Base-by-base conservation (phyloP, 345 rosid genomes). In the Anastatica hierochuntica region DNA sequence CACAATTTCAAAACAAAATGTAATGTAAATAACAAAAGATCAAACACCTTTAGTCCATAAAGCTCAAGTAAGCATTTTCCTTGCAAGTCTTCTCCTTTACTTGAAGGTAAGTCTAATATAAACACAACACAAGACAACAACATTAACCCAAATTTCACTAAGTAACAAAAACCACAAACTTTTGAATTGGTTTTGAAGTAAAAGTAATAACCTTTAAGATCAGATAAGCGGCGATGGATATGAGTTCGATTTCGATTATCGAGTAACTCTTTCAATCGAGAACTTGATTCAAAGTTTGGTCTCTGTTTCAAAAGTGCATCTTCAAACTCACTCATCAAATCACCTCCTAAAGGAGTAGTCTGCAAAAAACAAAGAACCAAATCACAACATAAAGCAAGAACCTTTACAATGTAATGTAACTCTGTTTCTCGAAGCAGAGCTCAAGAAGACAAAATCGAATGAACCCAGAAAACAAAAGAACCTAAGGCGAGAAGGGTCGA, bases 31-130 rank as follows among this genome's bases (percentile, higher is more conserved):
- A 24, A 30, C 14, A 33, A 37, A 14, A 29, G 15, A 41, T 9
- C 8, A 24, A 49, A 75, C 72, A 92, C 97, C 90, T 92, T 88
- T 41, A 92, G 70, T 60, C 95, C 97, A 55, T 88, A 85, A 63
- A 92, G 84, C 74, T 88, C 97, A 47, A 88, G 84, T 58, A 92
- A 74, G 67, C 98, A 85, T 76, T 83, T 92, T 30, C 79, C 68
- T 81, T 88, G 97, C 73, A 92, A 69, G 44, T 92, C 97, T 50
- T 88, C 94, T 41, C 98, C 95, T 79, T 87, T 76, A 59, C 67
- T 81, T 50, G 95, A 79, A 63, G 98, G 97, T 74, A 92, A 67
- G 40, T 79, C 98, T 92, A 83, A 66, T 26, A 65, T 29, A 64
- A 63, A 74, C 29, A 66, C 45, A 62, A 50, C 16, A 43, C 35